Percentiles rank a stretch among this genome's conserved stretches.
Evolutionary conservation across 768 basidiomycete genomes (phyloP).

Genomic region (Tylopilus subfusipes): DNA sequence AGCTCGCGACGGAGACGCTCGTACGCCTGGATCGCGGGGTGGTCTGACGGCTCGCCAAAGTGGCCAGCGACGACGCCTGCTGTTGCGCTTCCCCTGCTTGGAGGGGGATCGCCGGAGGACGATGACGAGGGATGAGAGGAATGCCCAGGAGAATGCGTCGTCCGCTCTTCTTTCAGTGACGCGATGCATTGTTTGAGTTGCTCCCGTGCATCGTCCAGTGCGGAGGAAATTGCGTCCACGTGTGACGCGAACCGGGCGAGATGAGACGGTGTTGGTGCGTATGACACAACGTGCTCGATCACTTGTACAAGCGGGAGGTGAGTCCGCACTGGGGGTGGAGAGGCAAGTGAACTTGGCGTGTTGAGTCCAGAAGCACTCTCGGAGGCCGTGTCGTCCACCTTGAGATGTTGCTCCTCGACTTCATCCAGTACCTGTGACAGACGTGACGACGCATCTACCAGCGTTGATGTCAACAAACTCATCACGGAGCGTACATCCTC

Average conservation of each 20-base stretch:
- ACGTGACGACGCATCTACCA: conserved; percentile 61
- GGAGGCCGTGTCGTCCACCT: conserved; percentile 44
- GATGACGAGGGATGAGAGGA: conserved; percentile 22
- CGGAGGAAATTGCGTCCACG: conserved; percentile 63
- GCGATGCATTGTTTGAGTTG: conserved; percentile 62
- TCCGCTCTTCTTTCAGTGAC: conserved; percentile 44
- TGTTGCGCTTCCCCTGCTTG: not conserved
- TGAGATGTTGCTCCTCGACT: conserved; percentile 48
- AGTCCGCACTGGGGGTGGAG: conserved; percentile 15
- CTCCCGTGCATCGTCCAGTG: conserved; percentile 68
- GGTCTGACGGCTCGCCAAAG: conserved; percentile 27
- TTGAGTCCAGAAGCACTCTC: conserved; percentile 12
- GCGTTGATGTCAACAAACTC: conserved; percentile 60
- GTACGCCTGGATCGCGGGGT: conserved; percentile 63
- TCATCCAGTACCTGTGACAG: conserved; percentile 63
- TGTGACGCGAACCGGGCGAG: conserved; percentile 69
- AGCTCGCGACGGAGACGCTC: conserved; percentile 74
- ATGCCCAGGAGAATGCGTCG: conserved; percentile 14
- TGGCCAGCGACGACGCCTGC: not conserved
- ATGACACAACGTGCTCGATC: conserved; percentile 37
- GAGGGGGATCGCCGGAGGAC: conserved; percentile 7
- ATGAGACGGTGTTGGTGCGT: conserved; percentile 73
- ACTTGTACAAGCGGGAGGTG: conserved; percentile 12
- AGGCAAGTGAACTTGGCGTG: conserved; percentile 17
- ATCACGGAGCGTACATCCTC: conserved; percentile 79